Evolutionary conservation across 2,329 filamentous ascomycete species (phyloP), one percentile per base, ranked within the genome.

Genomic region (Neofusicoccum parvum): DNA sequence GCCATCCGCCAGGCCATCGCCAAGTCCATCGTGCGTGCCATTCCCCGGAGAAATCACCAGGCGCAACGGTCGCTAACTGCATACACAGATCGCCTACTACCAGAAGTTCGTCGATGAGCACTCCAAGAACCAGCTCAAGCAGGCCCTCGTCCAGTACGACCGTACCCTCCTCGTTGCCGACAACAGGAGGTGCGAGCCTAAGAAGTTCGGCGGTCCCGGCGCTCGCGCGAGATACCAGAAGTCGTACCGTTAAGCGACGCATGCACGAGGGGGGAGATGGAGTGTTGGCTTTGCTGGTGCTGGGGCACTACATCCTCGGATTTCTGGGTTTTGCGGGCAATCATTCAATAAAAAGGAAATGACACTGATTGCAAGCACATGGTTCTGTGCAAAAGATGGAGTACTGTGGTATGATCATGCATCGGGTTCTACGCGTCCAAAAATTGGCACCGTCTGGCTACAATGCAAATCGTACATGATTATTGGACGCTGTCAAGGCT

Each of bases 101-200:
- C 94, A 97, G 87, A 97, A 99, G 89, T 99, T 90, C 86, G 92
- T 98, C 84, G 95, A 99, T 81, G 95, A 99, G 91, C 94, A 98
- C 91, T 92, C 91, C 87, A 99, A 99, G 92, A 97, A 98, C 90
- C 88, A 93, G 85, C 89, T 99, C 80, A 99, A 98, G 92, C 91
- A 94, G 85, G 92, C 92, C 74, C 90, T 99, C 75, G 92, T 94
- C 79, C 89, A 93, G 82, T 99, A 94, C 87, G 93, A 97, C 88
- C 90, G 94, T 80, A 96, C 93, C 81, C 90, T 99, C 74, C 91
- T 99, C 80, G 95, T 99, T 78, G 95, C 95, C 83, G 95, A 99
- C 85, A 97, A 97, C 91, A 91, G 95, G 83, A 92, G 95, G 78
- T 95, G 92, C 84, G 95, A 99, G 89, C 94, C 94, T 85, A 98